Evolutionary conservation across 2,329 filamentous ascomycete species (phyloP).

Genomic region (Aphanoascus verrucosus): DNA sequence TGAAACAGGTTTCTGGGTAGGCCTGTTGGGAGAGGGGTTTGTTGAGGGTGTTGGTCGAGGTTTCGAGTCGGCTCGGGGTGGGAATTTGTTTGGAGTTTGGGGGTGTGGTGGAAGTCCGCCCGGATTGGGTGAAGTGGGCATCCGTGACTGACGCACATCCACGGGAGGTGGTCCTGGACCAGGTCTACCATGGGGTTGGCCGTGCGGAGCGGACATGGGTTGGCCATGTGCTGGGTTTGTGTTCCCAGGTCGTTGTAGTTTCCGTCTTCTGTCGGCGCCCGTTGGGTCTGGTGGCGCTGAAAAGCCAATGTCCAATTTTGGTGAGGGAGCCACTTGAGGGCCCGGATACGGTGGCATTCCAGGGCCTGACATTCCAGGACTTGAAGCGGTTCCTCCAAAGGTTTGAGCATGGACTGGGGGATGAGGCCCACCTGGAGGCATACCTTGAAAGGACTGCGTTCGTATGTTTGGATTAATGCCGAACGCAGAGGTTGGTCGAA

Average conservation of each 20-base stretch:
- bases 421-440: conserved; percentile 24
- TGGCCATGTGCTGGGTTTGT: conserved; percentile 1
- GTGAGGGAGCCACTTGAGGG: conserved; percentile 23
- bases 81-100: conserved; percentile 6
- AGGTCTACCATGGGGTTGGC: conserved; percentile 16
- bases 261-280: conserved; percentile 30
- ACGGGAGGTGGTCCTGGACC: conserved; percentile 18
- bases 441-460: conserved; percentile 25
- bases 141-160: conserved; percentile 7
- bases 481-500: conserved; percentile 38
- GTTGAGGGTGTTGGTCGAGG: conserved; percentile 16
- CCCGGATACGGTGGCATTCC: conserved; percentile 18
- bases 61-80: conserved; percentile 14
- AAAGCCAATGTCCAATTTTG: conserved; percentile 38
- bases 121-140: conserved; percentile 30
- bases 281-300: conserved; percentile 36
- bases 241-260: conserved; percentile 31
- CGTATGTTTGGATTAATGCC: conserved; percentile 41
- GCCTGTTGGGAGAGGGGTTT: conserved; percentile 21
- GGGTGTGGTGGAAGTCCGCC: conserved; percentile 1
- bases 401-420: conserved; percentile 22
- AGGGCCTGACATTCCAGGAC: conserved; percentile 24
- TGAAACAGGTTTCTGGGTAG: conserved; percentile 18
- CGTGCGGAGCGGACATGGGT: neutral
- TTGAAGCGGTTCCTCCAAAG: conserved; percentile 23